Conservation (phyloP, 2,329 filamentous ascomycete species). For the Aureobasidium sp. region DNA sequence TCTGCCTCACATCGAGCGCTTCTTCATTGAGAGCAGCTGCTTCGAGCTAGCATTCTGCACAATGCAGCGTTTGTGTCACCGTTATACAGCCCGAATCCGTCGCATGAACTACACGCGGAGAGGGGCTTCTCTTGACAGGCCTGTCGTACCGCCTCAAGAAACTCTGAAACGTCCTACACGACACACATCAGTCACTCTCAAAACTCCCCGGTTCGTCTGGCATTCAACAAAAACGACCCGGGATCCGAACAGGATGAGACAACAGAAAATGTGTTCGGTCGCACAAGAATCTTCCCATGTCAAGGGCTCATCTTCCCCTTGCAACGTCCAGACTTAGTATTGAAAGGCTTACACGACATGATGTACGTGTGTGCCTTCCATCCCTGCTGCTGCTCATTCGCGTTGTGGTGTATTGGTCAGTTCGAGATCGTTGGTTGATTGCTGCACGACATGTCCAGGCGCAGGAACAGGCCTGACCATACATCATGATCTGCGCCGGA, state of each 20-base stretch:
- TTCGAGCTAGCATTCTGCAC: background rate
- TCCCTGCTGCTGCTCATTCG: conserved; percentile 6
- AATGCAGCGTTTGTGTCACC: background rate
- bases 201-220: conserved; percentile 1
- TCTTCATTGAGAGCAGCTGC: background rate
- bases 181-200: background rate
- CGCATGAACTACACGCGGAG: conserved; percentile 13
- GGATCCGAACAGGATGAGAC: background rate
- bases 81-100: conserved; percentile 6
- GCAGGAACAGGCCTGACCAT: conserved; percentile 7
- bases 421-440: conserved; percentile 9
- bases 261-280: conserved; percentile 4
- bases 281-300: background rate
- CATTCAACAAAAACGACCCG: background rate
- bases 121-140: conserved; percentile 7
- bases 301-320: background rate
- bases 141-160: background rate
- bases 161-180: conserved; percentile 11
- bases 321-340: background rate
- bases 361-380: background rate
- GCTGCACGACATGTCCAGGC: conserved; percentile 7
- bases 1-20: background rate
- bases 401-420: background rate
- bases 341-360: background rate
- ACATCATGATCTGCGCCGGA: conserved; percentile 7